Percentiles rank a stretch among this genome's conserved stretches.
Evolutionary conservation across 1,284 basidiomycete genomes (phyloP).

Genomic region (Malassezia obtusa): DNA sequence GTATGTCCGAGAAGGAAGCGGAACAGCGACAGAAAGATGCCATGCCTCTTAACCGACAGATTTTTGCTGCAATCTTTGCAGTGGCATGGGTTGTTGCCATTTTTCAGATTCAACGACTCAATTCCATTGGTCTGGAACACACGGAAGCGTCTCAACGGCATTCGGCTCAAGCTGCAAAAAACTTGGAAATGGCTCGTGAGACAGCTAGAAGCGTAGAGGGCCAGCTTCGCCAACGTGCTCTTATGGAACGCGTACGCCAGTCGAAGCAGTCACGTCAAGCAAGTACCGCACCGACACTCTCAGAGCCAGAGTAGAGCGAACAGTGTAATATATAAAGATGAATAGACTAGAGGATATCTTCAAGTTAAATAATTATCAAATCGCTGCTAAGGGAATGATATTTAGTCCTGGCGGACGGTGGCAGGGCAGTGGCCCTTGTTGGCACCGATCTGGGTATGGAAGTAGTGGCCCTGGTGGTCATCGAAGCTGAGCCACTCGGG

Average conservation of each 20-base stretch:
- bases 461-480: constrained; percentile 38
- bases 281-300: neutral
- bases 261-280: neutral
- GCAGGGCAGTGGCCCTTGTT: constrained; percentile 24
- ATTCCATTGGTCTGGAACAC: neutral
- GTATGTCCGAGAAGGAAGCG: constrained; percentile 1
- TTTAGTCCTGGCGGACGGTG: constrained; percentile 7
- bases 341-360: neutral
- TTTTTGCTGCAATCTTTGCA: constrained; percentile 4
- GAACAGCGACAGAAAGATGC: constrained; percentile 3
- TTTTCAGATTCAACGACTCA: constrained; percentile 4
- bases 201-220: constrained; percentile 13
- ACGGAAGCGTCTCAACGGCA: neutral
- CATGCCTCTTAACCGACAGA: constrained; percentile 1
- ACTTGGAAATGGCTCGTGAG: constrained; percentile 9
- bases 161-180: neutral
- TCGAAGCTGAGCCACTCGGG: constrained; percentile 17
- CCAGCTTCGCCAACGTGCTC: neutral
- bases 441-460: constrained; percentile 34
- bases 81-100: constrained; percentile 3
- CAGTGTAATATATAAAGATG: neutral
- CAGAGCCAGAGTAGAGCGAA: neutral
- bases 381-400: neutral
- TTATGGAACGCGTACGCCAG: constrained; percentile 11
- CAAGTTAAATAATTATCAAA: neutral